These are phyloP conservation scores for Termitomyces sp. DNA, from an alignment of 768 basidiomycete species.

Conservation along the genomic window DNA sequence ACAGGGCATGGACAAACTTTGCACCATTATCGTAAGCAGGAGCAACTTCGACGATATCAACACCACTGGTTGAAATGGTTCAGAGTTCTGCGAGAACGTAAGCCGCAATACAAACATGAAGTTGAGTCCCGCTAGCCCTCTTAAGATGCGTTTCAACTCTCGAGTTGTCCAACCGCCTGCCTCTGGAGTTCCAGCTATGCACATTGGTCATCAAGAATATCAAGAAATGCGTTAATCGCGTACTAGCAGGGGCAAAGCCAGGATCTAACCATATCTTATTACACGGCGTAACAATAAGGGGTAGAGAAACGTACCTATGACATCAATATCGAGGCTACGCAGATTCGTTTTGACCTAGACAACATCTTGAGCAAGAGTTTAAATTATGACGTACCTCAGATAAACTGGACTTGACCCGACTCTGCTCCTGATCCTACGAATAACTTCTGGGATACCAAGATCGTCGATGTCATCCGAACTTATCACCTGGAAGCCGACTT, in stretches of 20 bases:
- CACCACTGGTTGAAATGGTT: constrained; percentile 38
- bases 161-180: constrained; percentile 82
- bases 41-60: constrained; percentile 70
- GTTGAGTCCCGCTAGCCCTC: constrained; percentile 75
- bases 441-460: constrained; percentile 63
- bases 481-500: constrained; percentile 76
- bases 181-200: constrained; percentile 76
- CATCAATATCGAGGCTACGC: constrained; percentile 73
- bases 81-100: not conserved
- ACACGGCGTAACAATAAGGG: not conserved
- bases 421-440: constrained; percentile 62
- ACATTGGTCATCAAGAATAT: not conserved
- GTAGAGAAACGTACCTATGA: constrained; percentile 45
- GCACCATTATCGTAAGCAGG: constrained; percentile 69
- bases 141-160: constrained; percentile 75
- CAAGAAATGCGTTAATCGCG: constrained; percentile 20
- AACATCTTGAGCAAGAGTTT: not conserved
- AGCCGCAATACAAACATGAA: constrained; percentile 53
- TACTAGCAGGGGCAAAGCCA: constrained; percentile 73
- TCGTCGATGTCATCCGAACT: constrained; percentile 83
- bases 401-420: constrained; percentile 77
- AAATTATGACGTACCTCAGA: constrained; percentile 44
- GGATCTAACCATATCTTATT: constrained; percentile 43
- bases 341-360: not conserved
- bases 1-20: constrained; percentile 9